Conservation (phyloP, 192 early-diverging fungal genomes). For the Radiomyces spectabilis region DNA sequence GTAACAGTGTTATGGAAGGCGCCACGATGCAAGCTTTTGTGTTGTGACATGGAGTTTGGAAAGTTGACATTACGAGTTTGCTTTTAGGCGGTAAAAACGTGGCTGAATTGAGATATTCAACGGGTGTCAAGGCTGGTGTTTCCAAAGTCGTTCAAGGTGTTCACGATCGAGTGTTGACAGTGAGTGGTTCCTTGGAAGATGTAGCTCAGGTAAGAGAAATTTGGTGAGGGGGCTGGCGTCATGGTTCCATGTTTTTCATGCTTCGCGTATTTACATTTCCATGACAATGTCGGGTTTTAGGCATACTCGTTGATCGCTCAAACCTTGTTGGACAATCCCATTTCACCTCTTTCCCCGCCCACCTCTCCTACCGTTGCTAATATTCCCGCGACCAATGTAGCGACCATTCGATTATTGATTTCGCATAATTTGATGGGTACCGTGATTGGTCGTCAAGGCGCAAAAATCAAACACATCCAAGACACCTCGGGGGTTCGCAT, state of each 20-base stretch:
- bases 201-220: constrained; percentile 56
- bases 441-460: constrained; percentile 87
- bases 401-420: constrained; percentile 77
- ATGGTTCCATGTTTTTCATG: neutral
- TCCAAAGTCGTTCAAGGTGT: constrained; percentile 83
- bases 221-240: neutral
- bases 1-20: neutral
- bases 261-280: neutral
- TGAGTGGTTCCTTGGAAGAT: constrained; percentile 56
- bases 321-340: constrained; percentile 68
- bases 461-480: constrained; percentile 94
- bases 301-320: constrained; percentile 81
- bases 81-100: constrained; percentile 68
- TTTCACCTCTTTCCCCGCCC: constrained; percentile 44
- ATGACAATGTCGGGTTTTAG: constrained; percentile 15
- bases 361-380: constrained; percentile 39
- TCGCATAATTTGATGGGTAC: constrained; percentile 84
- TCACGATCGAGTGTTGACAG: constrained; percentile 74
- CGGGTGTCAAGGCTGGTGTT: constrained; percentile 86
- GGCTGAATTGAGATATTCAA: constrained; percentile 73
- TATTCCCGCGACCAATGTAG: constrained; percentile 34
- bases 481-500: constrained; percentile 76
- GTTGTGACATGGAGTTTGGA: neutral
- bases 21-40: neutral
- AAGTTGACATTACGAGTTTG: constrained; percentile 31